Percentiles rank a stretch among this genome's conserved stretches.
These are phyloP conservation scores for Coffea eugenioides DNA, from an alignment of 257 asterid species.

Conservation along the genomic window DNA sequence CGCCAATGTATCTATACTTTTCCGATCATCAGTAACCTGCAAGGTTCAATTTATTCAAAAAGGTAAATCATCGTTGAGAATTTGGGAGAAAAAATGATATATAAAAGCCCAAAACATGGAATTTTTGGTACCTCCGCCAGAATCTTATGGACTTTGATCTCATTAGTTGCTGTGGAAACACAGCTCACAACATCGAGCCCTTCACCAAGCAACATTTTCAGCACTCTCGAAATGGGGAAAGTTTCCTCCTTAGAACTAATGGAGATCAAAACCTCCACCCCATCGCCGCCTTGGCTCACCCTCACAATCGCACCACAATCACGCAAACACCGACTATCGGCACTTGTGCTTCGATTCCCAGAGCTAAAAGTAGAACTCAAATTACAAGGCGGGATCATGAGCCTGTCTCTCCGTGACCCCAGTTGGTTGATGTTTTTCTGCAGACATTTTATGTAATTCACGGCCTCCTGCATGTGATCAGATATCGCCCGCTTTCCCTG, in stretches of 20 bases:
- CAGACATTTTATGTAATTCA: slow-evolving; percentile 39
- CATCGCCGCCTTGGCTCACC: slow-evolving; percentile 29
- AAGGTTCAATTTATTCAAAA: neutral
- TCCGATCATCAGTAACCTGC: slow-evolving; percentile 21
- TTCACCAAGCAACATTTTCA: slow-evolving; percentile 28
- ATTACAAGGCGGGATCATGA: neutral
- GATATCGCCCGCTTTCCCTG: slow-evolving; percentile 54
- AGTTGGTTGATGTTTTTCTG: slow-evolving; percentile 30
- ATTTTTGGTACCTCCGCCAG: slow-evolving; percentile 40
- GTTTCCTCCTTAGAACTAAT: neutral
- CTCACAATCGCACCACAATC: slow-evolving; percentile 24
- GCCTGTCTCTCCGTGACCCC: slow-evolving; percentile 20
- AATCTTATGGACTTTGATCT: slow-evolving; percentile 36
- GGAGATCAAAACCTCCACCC: slow-evolving; percentile 46
- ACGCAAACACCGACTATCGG: slow-evolving; percentile 12
- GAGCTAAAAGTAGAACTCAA: neutral
- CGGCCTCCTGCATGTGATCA: slow-evolving; percentile 58
- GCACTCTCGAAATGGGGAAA: slow-evolving; percentile 39
- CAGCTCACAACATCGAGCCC: slow-evolving; percentile 41
- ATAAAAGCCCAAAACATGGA: slow-evolving; percentile 1
- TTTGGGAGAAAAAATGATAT: no score
- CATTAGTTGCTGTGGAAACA: slow-evolving; percentile 38
- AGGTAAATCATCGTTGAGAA: neutral
- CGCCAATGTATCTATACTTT: slow-evolving; percentile 11
- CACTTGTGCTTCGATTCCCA: neutral